Conservation (phyloP, 805 yeast genomes). For the Zygosaccharomyces siamensis region DNA sequence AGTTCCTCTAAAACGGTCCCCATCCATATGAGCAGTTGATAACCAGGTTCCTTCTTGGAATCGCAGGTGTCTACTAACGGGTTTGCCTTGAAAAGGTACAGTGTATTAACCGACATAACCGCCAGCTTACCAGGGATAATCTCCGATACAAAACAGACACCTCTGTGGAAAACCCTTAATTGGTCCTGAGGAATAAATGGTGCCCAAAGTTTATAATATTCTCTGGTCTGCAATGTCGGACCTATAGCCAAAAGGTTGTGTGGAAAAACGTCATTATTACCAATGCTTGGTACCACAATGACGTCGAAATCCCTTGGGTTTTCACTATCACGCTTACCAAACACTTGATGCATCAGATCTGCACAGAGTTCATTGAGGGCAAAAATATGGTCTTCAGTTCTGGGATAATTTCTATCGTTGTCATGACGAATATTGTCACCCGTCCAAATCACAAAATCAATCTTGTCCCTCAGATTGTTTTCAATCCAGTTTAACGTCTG, state of each 20-base stretch:
- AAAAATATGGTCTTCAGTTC: conserved; percentile 68
- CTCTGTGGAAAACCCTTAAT: conserved; percentile 65
- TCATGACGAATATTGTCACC: conserved; percentile 88
- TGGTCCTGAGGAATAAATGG: conserved; percentile 72
- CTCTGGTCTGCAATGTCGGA: conserved; percentile 83
- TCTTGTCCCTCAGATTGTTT: conserved; percentile 60
- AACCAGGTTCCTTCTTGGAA: conserved; percentile 70
- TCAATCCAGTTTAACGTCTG: conserved; percentile 64
- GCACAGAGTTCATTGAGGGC: conserved; percentile 61
- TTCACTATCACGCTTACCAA: conserved; percentile 43
- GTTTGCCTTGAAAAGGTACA: conserved; percentile 68
- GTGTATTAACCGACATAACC: conserved; percentile 70
- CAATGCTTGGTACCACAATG: conserved; percentile 63
- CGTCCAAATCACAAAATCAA: conserved; percentile 86
- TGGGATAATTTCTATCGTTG: conserved; percentile 66
- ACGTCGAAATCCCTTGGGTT: conserved; percentile 45
- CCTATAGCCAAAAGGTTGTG: conserved; percentile 83
- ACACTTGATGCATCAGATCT: conserved; percentile 45
- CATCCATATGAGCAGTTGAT: conserved; percentile 69
- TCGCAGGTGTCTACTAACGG: conserved; percentile 83
- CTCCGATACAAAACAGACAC: conserved; percentile 69
- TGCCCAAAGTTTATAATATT: conserved; percentile 68
- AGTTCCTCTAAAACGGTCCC: conserved; percentile 69
- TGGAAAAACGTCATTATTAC: conserved; percentile 86
- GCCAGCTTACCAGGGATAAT: conserved; percentile 79